phyloP scores from a whole-genome alignment of 164 flowering plant genomes.

The Tetrastigma voinierianum region DNA sequence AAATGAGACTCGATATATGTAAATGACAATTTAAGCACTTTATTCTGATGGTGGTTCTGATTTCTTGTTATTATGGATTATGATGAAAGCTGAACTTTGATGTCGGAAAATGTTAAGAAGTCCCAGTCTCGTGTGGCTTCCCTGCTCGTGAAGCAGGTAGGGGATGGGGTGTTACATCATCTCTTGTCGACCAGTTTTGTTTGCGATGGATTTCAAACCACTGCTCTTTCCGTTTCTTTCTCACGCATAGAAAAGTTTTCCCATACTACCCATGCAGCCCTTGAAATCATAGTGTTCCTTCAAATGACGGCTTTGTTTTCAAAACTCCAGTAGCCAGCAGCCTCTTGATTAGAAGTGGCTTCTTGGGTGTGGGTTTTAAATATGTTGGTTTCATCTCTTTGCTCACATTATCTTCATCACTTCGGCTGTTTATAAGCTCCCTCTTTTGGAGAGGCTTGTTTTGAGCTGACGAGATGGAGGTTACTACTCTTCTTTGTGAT shows the following conservation, averaged over 20 bases:
- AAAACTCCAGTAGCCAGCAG: slow-evolving; percentile 59
- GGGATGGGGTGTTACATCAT: too few relatives aligned
- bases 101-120: too few relatives aligned
- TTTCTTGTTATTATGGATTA: too few relatives aligned
- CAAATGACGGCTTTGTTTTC: slow-evolving; percentile 53
- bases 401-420: slow-evolving; percentile 29
- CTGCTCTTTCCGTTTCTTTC: slow-evolving; percentile 56
- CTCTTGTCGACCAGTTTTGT: slow-evolving; percentile 58
- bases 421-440: slow-evolving; percentile 49
- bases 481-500: slow-evolving; percentile 10
- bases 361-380: slow-evolving; percentile 15
- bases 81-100: too few relatives aligned
- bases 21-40: too few relatives aligned
- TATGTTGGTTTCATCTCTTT: slow-evolving; percentile 12
- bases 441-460: slow-evolving; percentile 43
- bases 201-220: slow-evolving; percentile 86
- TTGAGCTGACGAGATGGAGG: slow-evolving; percentile 20
- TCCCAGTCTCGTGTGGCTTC: too few relatives aligned
- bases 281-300: slow-evolving; percentile 72
- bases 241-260: slow-evolving; percentile 61
- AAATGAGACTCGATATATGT: too few relatives aligned
- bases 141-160: too few relatives aligned
- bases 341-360: slow-evolving; percentile 45
- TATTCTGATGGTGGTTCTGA: too few relatives aligned
- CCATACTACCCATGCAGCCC: slow-evolving; percentile 93